Percentiles rank a stretch among this genome's conserved stretches.
These are phyloP conservation scores for Lachancea thermotolerans DNA, from an alignment of 805 yeast species.

Conservation along the genomic window DNA sequence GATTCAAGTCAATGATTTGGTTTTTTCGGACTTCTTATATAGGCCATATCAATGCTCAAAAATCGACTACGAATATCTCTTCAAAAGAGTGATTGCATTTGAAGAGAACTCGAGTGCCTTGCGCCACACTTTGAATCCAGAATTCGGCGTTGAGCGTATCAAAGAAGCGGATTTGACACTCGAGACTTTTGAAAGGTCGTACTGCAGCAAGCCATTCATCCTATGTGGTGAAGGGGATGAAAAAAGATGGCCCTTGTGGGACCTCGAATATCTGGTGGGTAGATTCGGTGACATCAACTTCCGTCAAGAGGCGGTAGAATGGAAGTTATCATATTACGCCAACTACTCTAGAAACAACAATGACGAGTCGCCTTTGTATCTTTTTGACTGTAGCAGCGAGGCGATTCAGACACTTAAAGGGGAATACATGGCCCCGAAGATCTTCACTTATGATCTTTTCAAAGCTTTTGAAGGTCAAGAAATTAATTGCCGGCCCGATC, in stretches of 20 bases:
- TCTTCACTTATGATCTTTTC: constrained; percentile 57
- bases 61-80: constrained; percentile 47
- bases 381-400: constrained; percentile 74
- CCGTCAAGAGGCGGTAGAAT: constrained; percentile 79
- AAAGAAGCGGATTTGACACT: constrained; percentile 38
- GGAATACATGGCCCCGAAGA: constrained; percentile 49
- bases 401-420: constrained; percentile 52
- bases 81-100: constrained; percentile 43
- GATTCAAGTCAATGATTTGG: constrained; percentile 39
- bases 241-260: constrained; percentile 64
- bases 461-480: constrained; percentile 37
- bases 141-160: constrained; percentile 45
- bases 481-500: constrained; percentile 67
- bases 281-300: constrained; percentile 58
- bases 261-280: constrained; percentile 38
- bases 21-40: constrained; percentile 73
- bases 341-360: constrained; percentile 53
- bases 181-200: constrained; percentile 40
- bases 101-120: constrained; percentile 31
- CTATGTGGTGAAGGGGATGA: constrained; percentile 28
- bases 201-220: constrained; percentile 60
- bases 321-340: constrained; percentile 60
- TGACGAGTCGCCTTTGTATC: constrained; percentile 81
- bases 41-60: constrained; percentile 80
- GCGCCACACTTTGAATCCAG: constrained; percentile 18